Base-by-base conservation (phyloP, 352 stramenopile genomes). In the Phytophthora pinifolia region DNA sequence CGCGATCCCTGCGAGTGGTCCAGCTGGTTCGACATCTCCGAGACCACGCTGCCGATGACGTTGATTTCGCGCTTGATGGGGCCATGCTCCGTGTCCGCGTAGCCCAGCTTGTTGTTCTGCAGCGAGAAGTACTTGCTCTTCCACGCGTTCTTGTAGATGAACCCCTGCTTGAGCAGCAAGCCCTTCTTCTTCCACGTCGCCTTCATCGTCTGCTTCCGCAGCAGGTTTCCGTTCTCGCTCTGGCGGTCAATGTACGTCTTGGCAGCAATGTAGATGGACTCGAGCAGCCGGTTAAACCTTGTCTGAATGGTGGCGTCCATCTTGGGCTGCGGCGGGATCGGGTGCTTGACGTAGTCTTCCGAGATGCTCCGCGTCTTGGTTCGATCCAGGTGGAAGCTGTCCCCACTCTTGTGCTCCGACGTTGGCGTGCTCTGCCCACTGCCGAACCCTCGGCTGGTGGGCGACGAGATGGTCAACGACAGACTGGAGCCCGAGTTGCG, bases 71-170 rank as follows among this genome's bases (percentile, higher is more conserved):
- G 82, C 62, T 96, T 96, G 65, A 93, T 84, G 17, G 83, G 67
- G 1, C 86, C 86, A 35, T 87, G 79, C 46, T 96, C 86, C 2
- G 70, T 75, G 58, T 96, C 86, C 0, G 73, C 60, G 46, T 96
- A 96, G 4, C 78, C 83, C 9, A 96, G 50, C 39, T 93, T 92
- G 72, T 94, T 94, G 56, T 96, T 94, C 54, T 91, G 80, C 12
- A 96, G 53, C 12, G 80, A 94, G 18, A 96, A 91, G 60, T 77
- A 92, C 39, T 91, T 94, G 39, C 76, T 74, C 62, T 92, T 91
- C 86, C 86, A 96, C 47, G 86, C 90, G 65, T 91, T 93, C 62
- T 94, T 94, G 76, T 96, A 94, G 47, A 96, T 89, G 56, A 93
- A 93, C 8, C 83, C 83, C 52, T 96, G 86, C 59, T 96, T 96